These are phyloP conservation scores for Rhododendron molle DNA, from an alignment of 148 eudicot genomes.

Conservation along the genomic window DNA sequence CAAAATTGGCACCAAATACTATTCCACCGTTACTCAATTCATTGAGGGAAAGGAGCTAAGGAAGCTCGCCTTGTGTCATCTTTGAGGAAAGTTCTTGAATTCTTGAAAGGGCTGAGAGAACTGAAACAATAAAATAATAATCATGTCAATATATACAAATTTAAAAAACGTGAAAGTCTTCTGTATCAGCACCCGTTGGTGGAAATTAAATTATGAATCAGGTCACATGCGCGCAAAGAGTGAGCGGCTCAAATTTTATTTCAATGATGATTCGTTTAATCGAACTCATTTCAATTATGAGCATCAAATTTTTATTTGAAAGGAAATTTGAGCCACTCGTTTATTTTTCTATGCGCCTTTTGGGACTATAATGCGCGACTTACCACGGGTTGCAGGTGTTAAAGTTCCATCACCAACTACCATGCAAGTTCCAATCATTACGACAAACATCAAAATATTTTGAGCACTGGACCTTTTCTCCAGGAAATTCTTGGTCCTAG, in stretches of 20 bases:
- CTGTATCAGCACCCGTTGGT: not conserved
- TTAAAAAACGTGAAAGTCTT: too few species aligned
- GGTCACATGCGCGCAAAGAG: too few species aligned
- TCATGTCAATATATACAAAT: too few species aligned
- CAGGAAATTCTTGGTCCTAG: conserved; percentile 6
- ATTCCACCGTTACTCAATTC: too few species aligned
- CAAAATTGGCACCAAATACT: too few species aligned
- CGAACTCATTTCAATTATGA: too few species aligned
- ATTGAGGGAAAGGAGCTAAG: too few species aligned
- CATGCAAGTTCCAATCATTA: conserved; percentile 16
- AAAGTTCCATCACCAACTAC: conserved; percentile 13
- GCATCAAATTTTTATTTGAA: not conserved
- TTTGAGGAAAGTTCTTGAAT: conserved; percentile 24
- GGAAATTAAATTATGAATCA: not conserved
- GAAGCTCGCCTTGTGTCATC: conserved; percentile 24
- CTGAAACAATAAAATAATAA: conserved; percentile 5
- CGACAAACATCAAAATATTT: not conserved
- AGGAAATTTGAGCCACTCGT: not conserved
- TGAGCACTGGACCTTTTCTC: conserved; percentile 5
- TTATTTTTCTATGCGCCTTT: not conserved
- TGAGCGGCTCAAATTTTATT: not conserved
- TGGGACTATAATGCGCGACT: too few species aligned
- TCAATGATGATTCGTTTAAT: not conserved
- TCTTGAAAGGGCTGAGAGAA: conserved; percentile 36
- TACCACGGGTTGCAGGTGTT: conserved; percentile 13